Evolutionary conservation across 176 grass and related monocot genomes (phyloP), one percentile per base, ranked within the genome.

Genomic region (Leersia perrieri): DNA sequence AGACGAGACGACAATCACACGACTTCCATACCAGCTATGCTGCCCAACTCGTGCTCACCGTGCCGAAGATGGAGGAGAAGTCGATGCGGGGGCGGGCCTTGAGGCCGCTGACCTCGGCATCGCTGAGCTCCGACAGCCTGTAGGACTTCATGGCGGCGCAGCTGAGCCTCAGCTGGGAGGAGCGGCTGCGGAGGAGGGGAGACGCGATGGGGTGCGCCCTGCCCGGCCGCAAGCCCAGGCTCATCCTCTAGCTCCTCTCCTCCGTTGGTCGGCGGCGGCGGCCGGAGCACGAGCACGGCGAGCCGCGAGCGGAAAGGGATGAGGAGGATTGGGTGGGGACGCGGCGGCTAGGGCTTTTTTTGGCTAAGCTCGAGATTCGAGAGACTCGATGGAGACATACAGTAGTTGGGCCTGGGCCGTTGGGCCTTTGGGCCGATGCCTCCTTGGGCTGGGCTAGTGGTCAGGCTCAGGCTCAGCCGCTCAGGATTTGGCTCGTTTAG

Each of bases 61-160:
- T 83, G 78, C 76, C 74, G 65, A 98, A 98, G 84, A 98, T 98
- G 53, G 95, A 98, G 63, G 95, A 70, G 73, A 98, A 98, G 82
- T 95, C 95, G 33, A 98, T 88, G 29, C 95, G 92, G 18, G 95
- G 95, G 5, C 95, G 95, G 51, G 90, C 92, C 70, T 89, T 98
- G 53, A 98, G 90, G 78, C 83, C 57, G 41, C 83, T 80, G 57
- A 95, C 71, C 81, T 98, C 95, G 0, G 77, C 22, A 33, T 98
- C 83, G 5, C 72, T 93, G n/a, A 98, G 80, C 57, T 98, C 90
- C 13, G 89, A 91, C 66, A 98, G 66, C 55, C 41, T 98, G 49
- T 93, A 98, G 9, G 92, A 98, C 68, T 93, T 98, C 95, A 98
- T 98, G 31, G 90, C 76, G 73, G 90, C 73, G 68, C 92, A 76